Percentiles rank a stretch among this genome's conserved stretches.
Conservation (phyloP, 768 basidiomycete species). For the Mycena leptocephala region DNA sequence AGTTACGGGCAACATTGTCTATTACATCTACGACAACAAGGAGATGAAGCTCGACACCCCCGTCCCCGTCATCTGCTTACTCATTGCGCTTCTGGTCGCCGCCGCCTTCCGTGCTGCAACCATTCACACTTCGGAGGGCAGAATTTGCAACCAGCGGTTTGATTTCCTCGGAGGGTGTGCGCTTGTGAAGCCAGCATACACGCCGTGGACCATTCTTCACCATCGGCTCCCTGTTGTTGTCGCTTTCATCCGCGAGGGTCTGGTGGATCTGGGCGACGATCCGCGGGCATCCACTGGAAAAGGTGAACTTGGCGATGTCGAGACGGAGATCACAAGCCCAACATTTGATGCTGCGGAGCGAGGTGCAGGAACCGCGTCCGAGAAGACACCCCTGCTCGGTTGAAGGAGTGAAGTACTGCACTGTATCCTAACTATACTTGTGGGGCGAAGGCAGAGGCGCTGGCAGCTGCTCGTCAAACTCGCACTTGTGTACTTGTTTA, state of each 20-base stretch:
- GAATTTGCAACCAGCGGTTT: constrained; percentile 6
- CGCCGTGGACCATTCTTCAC: constrained; percentile 17
- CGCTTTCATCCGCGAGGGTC: too few relatives aligned
- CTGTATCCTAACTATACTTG: not conserved
- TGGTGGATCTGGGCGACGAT: constrained; percentile 3
- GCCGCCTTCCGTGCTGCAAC: constrained; percentile 16
- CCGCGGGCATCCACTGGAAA: constrained; percentile 2
- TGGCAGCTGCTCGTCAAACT: not conserved
- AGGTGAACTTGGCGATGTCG: constrained; percentile 10
- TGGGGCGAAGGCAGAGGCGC: constrained; percentile 1
- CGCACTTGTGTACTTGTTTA: not conserved
- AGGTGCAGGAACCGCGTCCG: constrained; percentile 11
- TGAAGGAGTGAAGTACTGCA: constrained; percentile 16
- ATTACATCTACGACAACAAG: constrained; percentile 9
- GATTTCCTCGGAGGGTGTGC: constrained; percentile 12
- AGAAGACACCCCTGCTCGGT: constrained; percentile 21
- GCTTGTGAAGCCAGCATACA: constrained; percentile 8
- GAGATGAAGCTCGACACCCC: not conserved
- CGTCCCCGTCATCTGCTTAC: constrained; percentile 11
- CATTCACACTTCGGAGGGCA: constrained; percentile 11
- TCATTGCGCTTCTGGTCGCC: constrained; percentile 3
- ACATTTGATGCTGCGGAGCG: constrained; percentile 14
- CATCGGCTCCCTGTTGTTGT: not conserved
- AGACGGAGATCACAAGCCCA: constrained; percentile 9
- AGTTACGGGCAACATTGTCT: constrained; percentile 13